Conservation (phyloP, 495 filamentous ascomycete species). For the Tuber umbilicatum region DNA sequence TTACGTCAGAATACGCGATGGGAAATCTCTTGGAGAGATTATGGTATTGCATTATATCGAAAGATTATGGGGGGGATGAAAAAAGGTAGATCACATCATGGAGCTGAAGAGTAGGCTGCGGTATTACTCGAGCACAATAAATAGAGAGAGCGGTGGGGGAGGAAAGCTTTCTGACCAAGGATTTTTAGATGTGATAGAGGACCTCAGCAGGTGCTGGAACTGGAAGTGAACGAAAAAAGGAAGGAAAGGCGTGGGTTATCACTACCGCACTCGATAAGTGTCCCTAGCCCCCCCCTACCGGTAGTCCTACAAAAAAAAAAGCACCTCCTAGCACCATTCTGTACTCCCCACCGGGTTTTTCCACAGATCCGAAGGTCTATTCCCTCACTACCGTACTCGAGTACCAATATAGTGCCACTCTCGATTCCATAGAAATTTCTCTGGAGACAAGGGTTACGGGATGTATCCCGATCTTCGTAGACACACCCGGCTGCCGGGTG, state of each 20-base stretch:
- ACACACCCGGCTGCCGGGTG: background rate
- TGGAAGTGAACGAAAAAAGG: background rate
- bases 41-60: background rate
- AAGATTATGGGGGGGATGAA: background rate
- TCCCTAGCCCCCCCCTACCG: too few relatives aligned
- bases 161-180: background rate
- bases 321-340: background rate
- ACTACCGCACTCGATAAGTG: too few relatives aligned
- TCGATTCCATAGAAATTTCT: background rate
- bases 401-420: background rate
- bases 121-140: background rate
- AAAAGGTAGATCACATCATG: background rate
- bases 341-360: background rate
- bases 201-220: too few relatives aligned
- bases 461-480: background rate
- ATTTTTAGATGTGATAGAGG: background rate
- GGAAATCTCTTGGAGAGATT: background rate
- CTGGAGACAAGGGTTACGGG: background rate
- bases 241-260: background rate
- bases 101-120: background rate
- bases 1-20: background rate
- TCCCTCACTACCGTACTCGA: background rate
- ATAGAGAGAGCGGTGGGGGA: background rate
- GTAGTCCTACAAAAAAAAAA: background rate
- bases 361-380: background rate